phyloP scores from a whole-genome alignment of 2,329 filamentous ascomycete species.

The Beauveria rudraprayagi region DNA sequence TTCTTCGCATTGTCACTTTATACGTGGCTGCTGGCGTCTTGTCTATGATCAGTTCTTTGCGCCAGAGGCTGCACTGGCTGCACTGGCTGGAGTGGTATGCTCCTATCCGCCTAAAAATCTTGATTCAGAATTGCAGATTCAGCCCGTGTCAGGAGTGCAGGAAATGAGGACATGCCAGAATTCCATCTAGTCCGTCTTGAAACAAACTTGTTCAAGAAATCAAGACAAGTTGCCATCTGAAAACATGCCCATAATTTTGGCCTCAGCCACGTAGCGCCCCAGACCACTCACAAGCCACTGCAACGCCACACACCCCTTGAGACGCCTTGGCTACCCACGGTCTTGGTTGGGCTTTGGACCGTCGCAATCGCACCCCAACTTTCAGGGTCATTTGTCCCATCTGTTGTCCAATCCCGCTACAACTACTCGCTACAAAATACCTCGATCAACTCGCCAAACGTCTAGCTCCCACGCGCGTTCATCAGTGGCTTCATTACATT shows the following conservation, averaged over 20 bases:
- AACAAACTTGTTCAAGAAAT: too few species aligned
- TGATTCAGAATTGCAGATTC: too few species aligned
- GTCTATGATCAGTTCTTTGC: neutral
- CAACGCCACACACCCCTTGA: slow-evolving; percentile 1
- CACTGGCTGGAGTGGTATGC: too few species aligned
- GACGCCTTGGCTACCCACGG: neutral
- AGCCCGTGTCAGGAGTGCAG: too few species aligned
- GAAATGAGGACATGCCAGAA: too few species aligned
- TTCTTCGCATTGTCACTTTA: neutral
- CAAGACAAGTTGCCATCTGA: too few species aligned
- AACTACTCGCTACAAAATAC: neutral
- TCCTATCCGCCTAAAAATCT: too few species aligned
- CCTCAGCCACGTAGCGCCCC: neutral
- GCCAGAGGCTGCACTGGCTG: neutral
- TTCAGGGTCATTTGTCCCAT: neutral
- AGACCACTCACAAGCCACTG: slow-evolving; percentile 7
- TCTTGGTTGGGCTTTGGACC: neutral
- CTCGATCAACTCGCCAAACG: neutral
- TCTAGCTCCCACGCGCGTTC: neutral
- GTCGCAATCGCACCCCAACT: slow-evolving; percentile 2
- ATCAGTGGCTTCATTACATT: neutral
- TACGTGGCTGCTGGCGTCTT: neutral
- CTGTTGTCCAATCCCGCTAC: neutral
- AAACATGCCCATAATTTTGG: too few species aligned
- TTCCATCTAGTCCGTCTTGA: too few species aligned